Conservation (phyloP, 495 filamentous ascomycete genomes). For the Penicillium turbatum region DNA sequence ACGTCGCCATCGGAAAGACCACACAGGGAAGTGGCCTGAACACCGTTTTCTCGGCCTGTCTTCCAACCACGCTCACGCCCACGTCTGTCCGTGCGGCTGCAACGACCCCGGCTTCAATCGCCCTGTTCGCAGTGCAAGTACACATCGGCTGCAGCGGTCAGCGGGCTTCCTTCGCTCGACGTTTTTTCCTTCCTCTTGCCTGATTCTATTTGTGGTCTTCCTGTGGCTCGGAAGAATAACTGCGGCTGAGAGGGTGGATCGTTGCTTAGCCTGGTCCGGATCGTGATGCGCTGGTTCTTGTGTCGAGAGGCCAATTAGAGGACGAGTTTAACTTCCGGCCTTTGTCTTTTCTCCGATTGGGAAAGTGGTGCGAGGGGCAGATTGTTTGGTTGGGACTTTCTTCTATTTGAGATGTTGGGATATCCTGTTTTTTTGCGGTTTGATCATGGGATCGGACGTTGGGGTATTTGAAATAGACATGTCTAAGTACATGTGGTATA, state of each 20-base stretch:
- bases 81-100: constrained; percentile 1
- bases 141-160: neutral
- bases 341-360: constrained; percentile 19
- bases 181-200: neutral
- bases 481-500: neutral
- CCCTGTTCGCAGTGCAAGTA: constrained; percentile 1
- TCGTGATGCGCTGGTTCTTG: constrained; percentile 37
- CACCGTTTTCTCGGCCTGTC: neutral
- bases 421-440: neutral
- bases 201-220: neutral
- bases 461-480: neutral
- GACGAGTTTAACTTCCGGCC: neutral
- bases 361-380: constrained; percentile 17
- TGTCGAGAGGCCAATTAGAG: constrained; percentile 34
- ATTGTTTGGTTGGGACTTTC: constrained; percentile 3
- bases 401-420: constrained; percentile 1
- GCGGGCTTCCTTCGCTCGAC: neutral
- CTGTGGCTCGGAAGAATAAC: constrained; percentile 12
- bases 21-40: constrained; percentile 3
- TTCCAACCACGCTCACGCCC: neutral
- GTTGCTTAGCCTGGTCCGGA: constrained; percentile 50
- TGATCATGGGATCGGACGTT: neutral
- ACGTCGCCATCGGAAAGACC: neutral
- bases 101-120: constrained; percentile 2
- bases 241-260: constrained; percentile 11